phyloP scores from a whole-genome alignment of 345 rosid genomes.

The Crucihimalaya himalaica region DNA sequence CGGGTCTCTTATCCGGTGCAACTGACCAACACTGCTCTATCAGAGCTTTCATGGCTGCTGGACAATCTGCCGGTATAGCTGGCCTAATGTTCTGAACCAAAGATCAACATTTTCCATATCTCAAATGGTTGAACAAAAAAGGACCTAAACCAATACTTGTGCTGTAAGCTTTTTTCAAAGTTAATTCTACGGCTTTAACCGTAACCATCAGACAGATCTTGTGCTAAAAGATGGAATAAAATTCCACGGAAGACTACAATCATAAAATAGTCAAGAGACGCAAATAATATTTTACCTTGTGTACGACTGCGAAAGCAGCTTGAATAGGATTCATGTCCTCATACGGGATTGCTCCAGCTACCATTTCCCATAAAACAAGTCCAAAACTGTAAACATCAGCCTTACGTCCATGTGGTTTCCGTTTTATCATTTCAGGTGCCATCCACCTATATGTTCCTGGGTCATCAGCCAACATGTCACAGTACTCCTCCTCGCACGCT shows the following conservation, averaged over 20 bases:
- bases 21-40: constrained; percentile 94
- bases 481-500: constrained; percentile 87
- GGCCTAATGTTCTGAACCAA: constrained; percentile 79
- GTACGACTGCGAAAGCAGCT: constrained; percentile 98
- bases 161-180: background rate
- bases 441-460: constrained; percentile 99
- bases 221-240: background rate
- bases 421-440: constrained; percentile 99
- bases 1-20: constrained; percentile 89
- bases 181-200: background rate
- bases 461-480: constrained; percentile 85
- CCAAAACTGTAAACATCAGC: constrained; percentile 97
- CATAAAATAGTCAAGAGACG: background rate
- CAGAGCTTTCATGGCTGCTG: constrained; percentile 74
- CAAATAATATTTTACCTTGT: constrained; percentile 59
- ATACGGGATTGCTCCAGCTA: constrained; percentile 85
- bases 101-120: constrained; percentile 3
- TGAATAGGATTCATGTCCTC: constrained; percentile 99
- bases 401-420: constrained; percentile 76
- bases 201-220: background rate
- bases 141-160: background rate
- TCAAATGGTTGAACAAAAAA: background rate
- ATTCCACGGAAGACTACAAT: background rate
- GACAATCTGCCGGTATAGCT: constrained; percentile 64
- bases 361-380: constrained; percentile 96